Evolutionary conservation across 139 green algal species (phyloP).

Genomic region (Ettlia oleoabundans): DNA sequence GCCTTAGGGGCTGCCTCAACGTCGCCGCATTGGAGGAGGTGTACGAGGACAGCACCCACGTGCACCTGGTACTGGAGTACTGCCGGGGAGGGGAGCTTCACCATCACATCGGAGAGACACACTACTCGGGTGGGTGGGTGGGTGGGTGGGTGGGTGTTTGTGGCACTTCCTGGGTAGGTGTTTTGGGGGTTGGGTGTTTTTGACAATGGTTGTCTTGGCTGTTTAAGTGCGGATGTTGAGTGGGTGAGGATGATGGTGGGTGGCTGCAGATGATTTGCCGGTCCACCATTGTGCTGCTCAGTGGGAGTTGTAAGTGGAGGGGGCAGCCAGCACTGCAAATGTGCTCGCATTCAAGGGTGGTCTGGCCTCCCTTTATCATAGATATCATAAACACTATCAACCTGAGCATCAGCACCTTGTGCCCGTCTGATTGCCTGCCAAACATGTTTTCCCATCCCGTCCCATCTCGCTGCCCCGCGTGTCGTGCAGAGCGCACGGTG

Average conservation of each 20-base stretch:
- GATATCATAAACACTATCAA: no score
- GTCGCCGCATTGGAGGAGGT: conserved; percentile 40
- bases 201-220: not conserved
- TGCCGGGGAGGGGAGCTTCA: conserved; percentile 87
- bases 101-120: conserved; percentile 65
- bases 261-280: no score
- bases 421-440: no score
- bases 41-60: conserved; percentile 79
- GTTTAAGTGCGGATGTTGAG: no score
- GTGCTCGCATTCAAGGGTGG: no score
- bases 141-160: not conserved
- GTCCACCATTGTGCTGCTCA: no score
- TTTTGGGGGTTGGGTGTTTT: not conserved
- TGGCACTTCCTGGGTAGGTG: not conserved
- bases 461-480: not conserved
- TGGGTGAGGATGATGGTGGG: no score
- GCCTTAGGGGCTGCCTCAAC: conserved; percentile 77
- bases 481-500: conserved; percentile 48
- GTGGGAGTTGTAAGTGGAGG: no score
- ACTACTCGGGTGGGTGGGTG: conserved; percentile 72
- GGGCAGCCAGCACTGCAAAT: no score
- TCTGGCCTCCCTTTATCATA: no score
- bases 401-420: no score
- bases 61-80: conserved; percentile 92
- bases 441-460: not conserved